Evolutionary conservation across 306 rosid species (phyloP).

Genomic region (Mimosa bimucronata): DNA sequence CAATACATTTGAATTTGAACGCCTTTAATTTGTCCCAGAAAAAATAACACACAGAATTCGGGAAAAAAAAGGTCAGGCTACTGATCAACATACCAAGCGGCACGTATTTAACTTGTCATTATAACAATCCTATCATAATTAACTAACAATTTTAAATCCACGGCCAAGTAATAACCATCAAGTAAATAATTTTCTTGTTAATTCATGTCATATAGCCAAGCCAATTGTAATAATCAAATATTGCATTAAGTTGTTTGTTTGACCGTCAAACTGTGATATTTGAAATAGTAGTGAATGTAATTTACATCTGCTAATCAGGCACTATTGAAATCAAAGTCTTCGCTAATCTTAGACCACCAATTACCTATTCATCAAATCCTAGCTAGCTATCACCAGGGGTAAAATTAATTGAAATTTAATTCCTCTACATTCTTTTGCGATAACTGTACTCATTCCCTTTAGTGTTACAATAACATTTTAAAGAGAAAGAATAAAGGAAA

Average conservation of each 20-base stretch:
- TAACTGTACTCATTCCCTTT: neutral
- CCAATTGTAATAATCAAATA: too few species aligned
- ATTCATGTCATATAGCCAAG: too few species aligned
- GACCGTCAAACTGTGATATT: neutral
- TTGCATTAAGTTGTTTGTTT: neutral
- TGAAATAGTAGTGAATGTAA: neutral
- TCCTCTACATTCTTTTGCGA: neutral
- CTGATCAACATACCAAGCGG: neutral
- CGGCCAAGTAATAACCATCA: neutral
- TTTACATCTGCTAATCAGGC: neutral
- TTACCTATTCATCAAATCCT: neutral
- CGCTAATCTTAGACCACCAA: neutral
- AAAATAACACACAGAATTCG: neutral
- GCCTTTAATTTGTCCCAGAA: neutral
- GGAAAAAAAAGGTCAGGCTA: neutral
- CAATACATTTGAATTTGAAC: neutral
- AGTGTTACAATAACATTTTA: neutral
- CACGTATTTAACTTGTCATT: neutral
- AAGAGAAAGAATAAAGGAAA: neutral
- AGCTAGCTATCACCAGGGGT: neutral
- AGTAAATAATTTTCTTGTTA: too few species aligned
- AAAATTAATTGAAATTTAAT: neutral
- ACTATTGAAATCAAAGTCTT: constrained; percentile 1
- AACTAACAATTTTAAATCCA: neutral
- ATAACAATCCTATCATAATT: neutral